phyloP scores from a whole-genome alignment of 2,329 filamentous ascomycete genomes.

The Colletotrichum sp. region DNA sequence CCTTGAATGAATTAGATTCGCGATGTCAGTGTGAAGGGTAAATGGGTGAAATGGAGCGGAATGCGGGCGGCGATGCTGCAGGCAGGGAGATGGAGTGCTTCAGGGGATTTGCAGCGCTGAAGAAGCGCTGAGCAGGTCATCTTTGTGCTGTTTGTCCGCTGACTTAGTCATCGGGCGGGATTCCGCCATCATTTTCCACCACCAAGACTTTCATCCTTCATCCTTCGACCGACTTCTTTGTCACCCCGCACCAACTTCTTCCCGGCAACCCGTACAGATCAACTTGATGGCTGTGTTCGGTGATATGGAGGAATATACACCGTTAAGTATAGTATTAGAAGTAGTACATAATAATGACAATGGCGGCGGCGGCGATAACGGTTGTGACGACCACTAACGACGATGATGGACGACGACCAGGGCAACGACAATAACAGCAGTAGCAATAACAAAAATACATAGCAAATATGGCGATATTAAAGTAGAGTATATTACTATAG shows the following conservation, averaged over 20 bases:
- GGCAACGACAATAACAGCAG: no score
- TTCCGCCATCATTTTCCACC: constrained; percentile 11
- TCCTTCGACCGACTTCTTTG: not conserved
- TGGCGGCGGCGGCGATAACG: no score
- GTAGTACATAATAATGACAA: no score
- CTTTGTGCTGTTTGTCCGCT: not conserved
- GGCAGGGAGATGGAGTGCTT: not conserved
- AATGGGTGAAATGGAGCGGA: not conserved
- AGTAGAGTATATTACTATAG: no score
- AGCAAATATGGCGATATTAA: no score
- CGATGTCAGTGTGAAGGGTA: not conserved
- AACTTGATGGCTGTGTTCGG: not conserved
- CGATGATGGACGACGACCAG: no score
- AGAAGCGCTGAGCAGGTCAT: not conserved
- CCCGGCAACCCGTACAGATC: not conserved
- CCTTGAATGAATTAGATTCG: not conserved
- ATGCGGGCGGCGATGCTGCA: not conserved
- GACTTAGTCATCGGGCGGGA: constrained; percentile 10
- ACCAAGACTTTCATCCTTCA: not conserved
- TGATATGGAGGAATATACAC: not conserved
- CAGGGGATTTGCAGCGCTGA: not conserved
- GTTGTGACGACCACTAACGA: no score
- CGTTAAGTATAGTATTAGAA: no score
- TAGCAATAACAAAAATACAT: no score
- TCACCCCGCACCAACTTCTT: not conserved